Conservation (phyloP, 495 filamentous ascomycete species). For the Aspergillus bertholletiae region DNA sequence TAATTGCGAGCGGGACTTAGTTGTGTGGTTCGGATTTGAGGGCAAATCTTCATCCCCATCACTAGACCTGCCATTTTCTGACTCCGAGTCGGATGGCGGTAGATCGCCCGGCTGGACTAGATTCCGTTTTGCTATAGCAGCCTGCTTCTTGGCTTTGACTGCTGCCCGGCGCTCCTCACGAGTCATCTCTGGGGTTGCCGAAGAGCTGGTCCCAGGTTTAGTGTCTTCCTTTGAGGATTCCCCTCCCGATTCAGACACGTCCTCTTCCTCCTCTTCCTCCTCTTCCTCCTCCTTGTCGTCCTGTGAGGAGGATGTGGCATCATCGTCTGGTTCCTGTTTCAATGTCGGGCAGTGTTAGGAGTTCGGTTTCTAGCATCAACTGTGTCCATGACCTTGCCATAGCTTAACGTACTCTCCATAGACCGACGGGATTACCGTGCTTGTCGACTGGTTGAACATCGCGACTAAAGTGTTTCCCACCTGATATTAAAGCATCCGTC, state of each 20-base stretch:
- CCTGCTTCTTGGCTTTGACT: slow-evolving; percentile 89
- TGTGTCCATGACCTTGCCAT: background rate
- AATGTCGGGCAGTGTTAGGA: background rate
- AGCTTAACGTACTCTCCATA: slow-evolving; percentile 64
- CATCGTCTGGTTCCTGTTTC: slow-evolving; percentile 46
- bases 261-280: too few species aligned
- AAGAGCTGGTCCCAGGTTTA: slow-evolving; percentile 24
- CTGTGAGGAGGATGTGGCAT: slow-evolving; percentile 36
- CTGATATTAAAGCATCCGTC: slow-evolving; percentile 37
- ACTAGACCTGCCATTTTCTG: slow-evolving; percentile 53
- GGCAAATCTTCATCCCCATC: slow-evolving; percentile 65
- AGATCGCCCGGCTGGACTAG: slow-evolving; percentile 74
- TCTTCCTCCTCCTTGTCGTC: too few species aligned
- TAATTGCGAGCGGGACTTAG: slow-evolving; percentile 61
- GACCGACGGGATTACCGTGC: slow-evolving; percentile 70
- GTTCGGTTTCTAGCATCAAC: background rate
- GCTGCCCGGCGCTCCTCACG: slow-evolving; percentile 85
- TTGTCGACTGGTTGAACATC: slow-evolving; percentile 82
- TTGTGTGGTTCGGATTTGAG: slow-evolving; percentile 86
- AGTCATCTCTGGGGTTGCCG: slow-evolving; percentile 50
- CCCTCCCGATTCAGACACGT: slow-evolving; percentile 40
- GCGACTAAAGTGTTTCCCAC: slow-evolving; percentile 90
- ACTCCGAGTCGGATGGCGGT: slow-evolving; percentile 64
- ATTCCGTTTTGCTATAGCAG: slow-evolving; percentile 70
- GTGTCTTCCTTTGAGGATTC: slow-evolving; percentile 38